These are phyloP conservation scores for Exophiala calicioides DNA, from an alignment of 2,329 filamentous ascomycete genomes.

Conservation along the genomic window DNA sequence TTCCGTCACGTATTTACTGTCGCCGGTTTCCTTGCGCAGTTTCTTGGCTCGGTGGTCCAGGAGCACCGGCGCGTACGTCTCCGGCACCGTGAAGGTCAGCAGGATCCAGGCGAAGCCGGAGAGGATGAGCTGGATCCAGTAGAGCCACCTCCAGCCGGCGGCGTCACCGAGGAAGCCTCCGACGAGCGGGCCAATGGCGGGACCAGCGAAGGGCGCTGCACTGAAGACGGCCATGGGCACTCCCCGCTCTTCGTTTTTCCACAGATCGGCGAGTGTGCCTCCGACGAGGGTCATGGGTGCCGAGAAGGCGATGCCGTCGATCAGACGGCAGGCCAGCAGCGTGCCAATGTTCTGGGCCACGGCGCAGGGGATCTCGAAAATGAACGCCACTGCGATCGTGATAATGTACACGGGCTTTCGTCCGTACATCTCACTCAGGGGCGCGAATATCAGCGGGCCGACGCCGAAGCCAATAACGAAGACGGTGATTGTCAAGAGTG, in stretches of 20 bases:
- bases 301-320: constrained; percentile 81
- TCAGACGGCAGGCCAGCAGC: constrained; percentile 71
- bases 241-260: constrained; percentile 78
- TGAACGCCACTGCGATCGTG: constrained; percentile 68
- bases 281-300: constrained; percentile 85
- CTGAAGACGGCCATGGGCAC: constrained; percentile 86
- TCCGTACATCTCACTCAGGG: constrained; percentile 73
- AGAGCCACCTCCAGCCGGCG: constrained; percentile 77
- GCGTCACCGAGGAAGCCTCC: constrained; percentile 75
- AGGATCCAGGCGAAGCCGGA: constrained; percentile 68
- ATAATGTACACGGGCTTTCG: constrained; percentile 69
- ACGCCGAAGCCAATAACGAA: constrained; percentile 83
- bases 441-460: constrained; percentile 78
- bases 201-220: constrained; percentile 79
- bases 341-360: constrained; percentile 74
- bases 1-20: constrained; percentile 71
- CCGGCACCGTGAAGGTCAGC: constrained; percentile 85
- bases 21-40: constrained; percentile 68
- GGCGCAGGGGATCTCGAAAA: constrained; percentile 80
- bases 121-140: constrained; percentile 83
- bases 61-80: constrained; percentile 82
- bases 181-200: constrained; percentile 72
- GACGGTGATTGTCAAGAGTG: constrained; percentile 69
- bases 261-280: constrained; percentile 80
- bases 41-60: constrained; percentile 70